These are phyloP conservation scores for Colletotrichum sp. DNA, from an alignment of 2,329 filamentous ascomycete species.

Conservation along the genomic window DNA sequence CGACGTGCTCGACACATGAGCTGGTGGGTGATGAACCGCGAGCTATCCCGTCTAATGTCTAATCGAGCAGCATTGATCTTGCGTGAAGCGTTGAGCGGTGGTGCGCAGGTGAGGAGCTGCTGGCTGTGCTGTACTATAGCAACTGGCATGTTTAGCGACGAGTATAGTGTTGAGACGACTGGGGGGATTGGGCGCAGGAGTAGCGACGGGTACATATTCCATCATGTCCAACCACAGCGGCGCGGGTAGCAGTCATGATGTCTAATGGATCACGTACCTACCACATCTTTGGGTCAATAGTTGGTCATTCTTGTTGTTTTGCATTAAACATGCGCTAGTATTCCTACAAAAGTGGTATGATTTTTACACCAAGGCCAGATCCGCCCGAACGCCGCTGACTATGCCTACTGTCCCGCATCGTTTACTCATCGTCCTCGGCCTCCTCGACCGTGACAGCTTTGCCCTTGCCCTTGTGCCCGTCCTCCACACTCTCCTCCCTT, in stretches of 20 bases:
- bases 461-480: slow-evolving; percentile 44
- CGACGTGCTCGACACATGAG: slow-evolving; percentile 44
- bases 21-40: not conserved
- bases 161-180: not conserved
- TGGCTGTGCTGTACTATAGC: not conserved
- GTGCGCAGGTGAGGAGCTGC: not conserved
- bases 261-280: not conserved
- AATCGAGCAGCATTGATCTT: slow-evolving; percentile 10
- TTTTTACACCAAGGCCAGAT: slow-evolving; percentile 14
- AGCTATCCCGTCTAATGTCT: slow-evolving; percentile 3
- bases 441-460: slow-evolving; percentile 54
- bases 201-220: not conserved
- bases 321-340: slow-evolving; percentile 1
- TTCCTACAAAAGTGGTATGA: slow-evolving; percentile 19
- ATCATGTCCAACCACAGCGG: not conserved
- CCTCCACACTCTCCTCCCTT: slow-evolving; percentile 2
- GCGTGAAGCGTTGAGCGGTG: not conserved
- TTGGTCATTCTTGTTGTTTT: not conserved
- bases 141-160: not conserved
- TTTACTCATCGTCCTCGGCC: slow-evolving; percentile 40
- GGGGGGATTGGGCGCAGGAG: not conserved
- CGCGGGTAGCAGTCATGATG: not conserved
- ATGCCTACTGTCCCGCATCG: not conserved
- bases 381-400: slow-evolving; percentile 11
- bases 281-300: not conserved